A percentile compares a stretch with the other conserved stretches of the same genome.
These are phyloP conservation scores for Nectriaceae sp. DNA, from an alignment of 2,329 filamentous ascomycete species.

Conservation along the genomic window DNA sequence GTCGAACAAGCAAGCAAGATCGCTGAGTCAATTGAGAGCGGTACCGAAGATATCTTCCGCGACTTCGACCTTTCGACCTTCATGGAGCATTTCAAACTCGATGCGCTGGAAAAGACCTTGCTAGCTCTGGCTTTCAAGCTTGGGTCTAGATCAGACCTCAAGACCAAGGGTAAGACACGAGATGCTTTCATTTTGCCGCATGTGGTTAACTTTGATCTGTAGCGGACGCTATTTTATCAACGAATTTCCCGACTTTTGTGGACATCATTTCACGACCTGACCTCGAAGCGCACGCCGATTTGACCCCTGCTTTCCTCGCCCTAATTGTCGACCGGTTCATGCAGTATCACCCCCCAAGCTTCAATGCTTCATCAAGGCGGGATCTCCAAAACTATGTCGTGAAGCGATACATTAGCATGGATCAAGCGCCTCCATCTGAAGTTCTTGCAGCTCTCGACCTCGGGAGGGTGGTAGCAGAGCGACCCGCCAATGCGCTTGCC, in stretches of 20 bases:
- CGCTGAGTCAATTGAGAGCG: slow-evolving; percentile 87
- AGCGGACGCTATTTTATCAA: slow-evolving; percentile 90
- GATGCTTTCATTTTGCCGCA: not conserved
- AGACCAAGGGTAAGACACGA: slow-evolving; percentile 74
- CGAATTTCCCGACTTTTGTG: slow-evolving; percentile 76
- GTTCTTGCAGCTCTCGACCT: slow-evolving; percentile 72
- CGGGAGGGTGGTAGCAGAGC: slow-evolving; percentile 63
- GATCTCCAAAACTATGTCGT: slow-evolving; percentile 68
- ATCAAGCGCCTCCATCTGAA: slow-evolving; percentile 67
- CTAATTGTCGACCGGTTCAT: slow-evolving; percentile 84
- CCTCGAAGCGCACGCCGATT: slow-evolving; percentile 64
- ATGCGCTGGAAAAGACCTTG: slow-evolving; percentile 83
- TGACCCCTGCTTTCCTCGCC: slow-evolving; percentile 71
- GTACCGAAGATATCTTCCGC: slow-evolving; percentile 88
- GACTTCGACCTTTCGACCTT: slow-evolving; percentile 97
- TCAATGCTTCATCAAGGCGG: slow-evolving; percentile 73
- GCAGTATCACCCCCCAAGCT: slow-evolving; percentile 82
- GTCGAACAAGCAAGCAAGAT: slow-evolving; percentile 85
- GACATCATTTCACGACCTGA: slow-evolving; percentile 70
- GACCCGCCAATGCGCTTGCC: slow-evolving; percentile 57
- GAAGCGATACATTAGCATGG: slow-evolving; percentile 67
- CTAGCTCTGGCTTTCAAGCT: slow-evolving; percentile 87
- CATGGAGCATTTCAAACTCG: slow-evolving; percentile 93
- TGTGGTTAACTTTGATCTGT: slow-evolving; percentile 38
- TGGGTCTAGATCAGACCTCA: slow-evolving; percentile 77